phyloP scores from a whole-genome alignment of 164 flowering plant genomes.

The Sedum album region DNA sequence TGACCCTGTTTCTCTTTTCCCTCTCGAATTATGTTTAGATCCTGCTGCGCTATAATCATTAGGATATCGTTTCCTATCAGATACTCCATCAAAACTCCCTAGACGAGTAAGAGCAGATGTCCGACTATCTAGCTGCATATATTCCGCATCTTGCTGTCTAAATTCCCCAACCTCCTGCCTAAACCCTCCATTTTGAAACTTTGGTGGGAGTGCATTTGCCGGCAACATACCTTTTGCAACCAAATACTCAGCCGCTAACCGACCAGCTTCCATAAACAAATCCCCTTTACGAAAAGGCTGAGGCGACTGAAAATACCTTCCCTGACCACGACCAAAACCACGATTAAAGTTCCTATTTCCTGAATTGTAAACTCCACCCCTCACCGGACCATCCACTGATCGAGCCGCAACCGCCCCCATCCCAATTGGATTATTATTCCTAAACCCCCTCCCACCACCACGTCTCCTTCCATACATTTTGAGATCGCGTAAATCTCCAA shows the following conservation, averaged over 20 bases:
- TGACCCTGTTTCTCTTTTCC: conserved; percentile 41
- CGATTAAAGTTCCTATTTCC: conserved; percentile 42
- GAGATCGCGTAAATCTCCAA: neutral
- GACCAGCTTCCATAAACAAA: conserved; percentile 83
- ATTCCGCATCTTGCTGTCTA: conserved; percentile 20
- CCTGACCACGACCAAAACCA: conserved; percentile 37
- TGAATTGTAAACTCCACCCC: conserved; percentile 40
- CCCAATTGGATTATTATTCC: conserved; percentile 47
- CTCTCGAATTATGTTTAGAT: conserved; percentile 29
- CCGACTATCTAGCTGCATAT: conserved; percentile 31
- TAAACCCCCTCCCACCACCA: conserved; percentile 58
- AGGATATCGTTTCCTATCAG: conserved; percentile 33
- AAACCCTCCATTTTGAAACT: conserved; percentile 41
- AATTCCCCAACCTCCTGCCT: conserved; percentile 34
- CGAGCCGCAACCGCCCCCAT: conserved; percentile 33
- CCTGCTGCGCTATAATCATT: conserved; percentile 34
- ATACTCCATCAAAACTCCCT: conserved; percentile 38
- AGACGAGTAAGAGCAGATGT: conserved; percentile 44
- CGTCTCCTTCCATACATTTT: conserved; percentile 58
- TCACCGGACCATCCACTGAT: conserved; percentile 39
- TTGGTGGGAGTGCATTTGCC: conserved; percentile 41
- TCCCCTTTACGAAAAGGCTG: conserved; percentile 36
- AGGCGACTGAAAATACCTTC: conserved; percentile 24
- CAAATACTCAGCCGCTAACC: conserved; percentile 85
- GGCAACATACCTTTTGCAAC: conserved; percentile 71